Evolutionary conservation across 345 rosid species (phyloP).

Genomic region (Syzygium jambos): DNA sequence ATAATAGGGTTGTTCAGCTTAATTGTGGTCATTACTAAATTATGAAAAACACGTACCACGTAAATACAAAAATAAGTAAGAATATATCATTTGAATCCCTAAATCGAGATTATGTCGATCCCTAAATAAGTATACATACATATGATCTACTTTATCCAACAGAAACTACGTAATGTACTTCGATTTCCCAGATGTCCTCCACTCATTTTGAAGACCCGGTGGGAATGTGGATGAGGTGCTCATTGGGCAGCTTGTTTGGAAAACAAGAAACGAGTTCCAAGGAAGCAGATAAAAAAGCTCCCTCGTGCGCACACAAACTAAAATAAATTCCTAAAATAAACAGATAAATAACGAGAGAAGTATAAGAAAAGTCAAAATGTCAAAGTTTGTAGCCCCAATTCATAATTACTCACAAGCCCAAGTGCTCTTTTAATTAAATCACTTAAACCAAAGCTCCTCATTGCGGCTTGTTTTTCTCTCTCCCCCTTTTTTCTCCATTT

Average conservation of each 20-base stretch:
- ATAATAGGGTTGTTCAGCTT: background rate
- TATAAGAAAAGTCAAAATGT: background rate
- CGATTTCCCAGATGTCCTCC: background rate
- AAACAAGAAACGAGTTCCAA: slow-evolving; percentile 1
- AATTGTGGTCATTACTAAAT: background rate
- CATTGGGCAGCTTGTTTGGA: background rate
- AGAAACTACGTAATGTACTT: background rate
- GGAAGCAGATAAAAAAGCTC: slow-evolving; percentile 1
- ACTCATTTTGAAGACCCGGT: background rate
- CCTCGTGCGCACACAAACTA: background rate
- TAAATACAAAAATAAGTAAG: background rate
- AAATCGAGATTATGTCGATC: background rate
- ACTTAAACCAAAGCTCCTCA: background rate
- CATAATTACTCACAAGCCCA: background rate
- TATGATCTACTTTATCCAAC: background rate
- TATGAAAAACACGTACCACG: background rate
- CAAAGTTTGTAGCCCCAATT: background rate
- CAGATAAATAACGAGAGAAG: background rate
- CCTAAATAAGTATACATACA: background rate
- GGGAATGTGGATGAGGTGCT: background rate
- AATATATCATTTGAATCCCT: background rate
- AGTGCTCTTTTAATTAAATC: background rate
- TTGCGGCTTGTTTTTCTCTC: slow-evolving; percentile 4
- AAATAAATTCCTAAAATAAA: background rate
- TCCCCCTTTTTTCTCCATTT: background rate